These are phyloP conservation scores for Aphanoascus verrucosus DNA, from an alignment of 2,329 filamentous ascomycete genomes.

Conservation along the genomic window DNA sequence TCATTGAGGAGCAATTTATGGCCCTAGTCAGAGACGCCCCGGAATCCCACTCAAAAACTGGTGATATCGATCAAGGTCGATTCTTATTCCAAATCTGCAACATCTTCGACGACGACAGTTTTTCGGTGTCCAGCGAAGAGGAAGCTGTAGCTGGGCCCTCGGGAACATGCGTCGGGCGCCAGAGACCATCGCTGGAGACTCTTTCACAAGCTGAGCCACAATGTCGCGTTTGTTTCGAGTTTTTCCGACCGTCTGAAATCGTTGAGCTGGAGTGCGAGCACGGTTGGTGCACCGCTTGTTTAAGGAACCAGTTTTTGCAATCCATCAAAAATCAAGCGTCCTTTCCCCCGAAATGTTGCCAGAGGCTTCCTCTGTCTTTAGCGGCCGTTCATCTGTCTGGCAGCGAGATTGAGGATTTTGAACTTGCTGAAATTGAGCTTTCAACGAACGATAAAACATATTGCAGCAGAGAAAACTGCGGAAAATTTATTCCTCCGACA, in stretches of 20 bases:
- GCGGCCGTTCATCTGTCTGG: conserved; percentile 9
- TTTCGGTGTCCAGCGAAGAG: no score
- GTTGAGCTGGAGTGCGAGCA: conserved; percentile 16
- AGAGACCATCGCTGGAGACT: no score
- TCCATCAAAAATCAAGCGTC: conserved; percentile 18
- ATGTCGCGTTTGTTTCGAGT: conserved; percentile 2
- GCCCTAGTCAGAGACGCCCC: no score
- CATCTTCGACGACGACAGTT: no score
- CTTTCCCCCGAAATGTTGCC: conserved; percentile 25
- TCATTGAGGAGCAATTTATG: no score
- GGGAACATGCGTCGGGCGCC: no score
- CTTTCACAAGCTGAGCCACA: not conserved
- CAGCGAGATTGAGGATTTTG: conserved; percentile 10
- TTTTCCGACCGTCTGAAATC: not conserved
- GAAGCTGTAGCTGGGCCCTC: no score
- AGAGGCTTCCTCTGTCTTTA: conserved; percentile 17
- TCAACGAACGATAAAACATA: conserved; percentile 21
- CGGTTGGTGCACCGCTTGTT: conserved; percentile 20
- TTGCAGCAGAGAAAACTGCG: conserved; percentile 20
- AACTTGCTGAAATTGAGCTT: conserved; percentile 20
- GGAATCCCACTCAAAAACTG: no score
- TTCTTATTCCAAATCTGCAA: no score
- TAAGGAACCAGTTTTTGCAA: conserved; percentile 14
- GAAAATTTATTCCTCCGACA: conserved; percentile 19
- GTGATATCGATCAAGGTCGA: no score